Evolutionary conservation across 2,329 filamentous ascomycete species (phyloP).

Genomic region (Magnaporthiopsis poae): DNA sequence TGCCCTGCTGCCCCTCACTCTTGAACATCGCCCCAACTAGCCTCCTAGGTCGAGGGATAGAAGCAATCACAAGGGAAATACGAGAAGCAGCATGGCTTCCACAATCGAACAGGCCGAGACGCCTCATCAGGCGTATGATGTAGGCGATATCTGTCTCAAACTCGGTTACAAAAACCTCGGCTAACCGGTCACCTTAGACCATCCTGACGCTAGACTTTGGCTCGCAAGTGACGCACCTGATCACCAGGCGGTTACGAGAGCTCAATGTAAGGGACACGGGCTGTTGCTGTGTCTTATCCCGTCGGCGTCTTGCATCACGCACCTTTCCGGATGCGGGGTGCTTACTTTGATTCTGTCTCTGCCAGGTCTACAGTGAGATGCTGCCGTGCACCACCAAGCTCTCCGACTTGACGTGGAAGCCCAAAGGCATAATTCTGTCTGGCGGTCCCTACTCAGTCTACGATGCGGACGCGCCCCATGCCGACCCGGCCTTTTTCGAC

Average conservation of each 20-base stretch:
- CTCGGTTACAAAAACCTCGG: background rate
- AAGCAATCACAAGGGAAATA: background rate
- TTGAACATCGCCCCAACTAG: background rate
- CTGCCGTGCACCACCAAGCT: conserved; percentile 78
- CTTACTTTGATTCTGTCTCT: background rate
- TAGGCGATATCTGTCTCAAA: background rate
- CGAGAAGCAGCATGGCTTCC: conserved; percentile 5
- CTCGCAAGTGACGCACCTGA: conserved; percentile 64
- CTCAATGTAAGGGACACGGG: conserved; percentile 48
- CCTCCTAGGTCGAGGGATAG: background rate
- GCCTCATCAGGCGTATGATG: conserved; percentile 9
- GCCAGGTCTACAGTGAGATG: conserved; percentile 63
- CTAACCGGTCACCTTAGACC: conserved; percentile 34
- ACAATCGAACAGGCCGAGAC: conserved; percentile 5
- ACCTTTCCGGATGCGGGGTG: background rate
- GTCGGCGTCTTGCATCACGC: background rate
- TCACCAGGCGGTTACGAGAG: conserved; percentile 63
- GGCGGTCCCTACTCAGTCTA: conserved; percentile 74
- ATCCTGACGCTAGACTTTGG: conserved; percentile 64
- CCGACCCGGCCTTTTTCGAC: conserved; percentile 73
- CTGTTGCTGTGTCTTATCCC: background rate
- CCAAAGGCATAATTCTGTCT: conserved; percentile 72
- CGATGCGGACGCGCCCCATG: conserved; percentile 61
- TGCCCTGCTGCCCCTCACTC: background rate
- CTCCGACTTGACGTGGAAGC: conserved; percentile 64